Percentiles rank a stretch among this genome's conserved stretches.
Conservation (phyloP, 2,329 filamentous ascomycete species). For the Knufia petricola region DNA sequence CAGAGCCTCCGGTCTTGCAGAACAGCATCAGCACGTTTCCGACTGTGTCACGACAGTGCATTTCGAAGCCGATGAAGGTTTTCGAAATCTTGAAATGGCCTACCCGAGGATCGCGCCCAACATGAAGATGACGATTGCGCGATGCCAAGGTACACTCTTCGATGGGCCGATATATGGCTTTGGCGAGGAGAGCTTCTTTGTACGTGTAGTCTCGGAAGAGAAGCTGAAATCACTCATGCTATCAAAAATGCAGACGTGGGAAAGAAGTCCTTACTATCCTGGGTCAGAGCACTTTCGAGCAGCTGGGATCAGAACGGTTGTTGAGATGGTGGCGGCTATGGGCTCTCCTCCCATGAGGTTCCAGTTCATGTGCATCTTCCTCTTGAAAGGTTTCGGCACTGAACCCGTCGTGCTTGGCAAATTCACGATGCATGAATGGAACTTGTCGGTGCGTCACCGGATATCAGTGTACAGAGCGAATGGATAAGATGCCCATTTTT, state of each 20-base stretch:
- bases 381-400: neutral
- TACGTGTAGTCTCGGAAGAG: neutral
- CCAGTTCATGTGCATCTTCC: neutral
- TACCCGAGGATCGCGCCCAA: neutral
- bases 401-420: no score
- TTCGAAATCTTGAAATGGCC: no score
- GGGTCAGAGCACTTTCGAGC: neutral
- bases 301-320: neutral
- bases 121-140: neutral
- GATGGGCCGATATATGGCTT: conserved; percentile 1
- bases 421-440: no score
- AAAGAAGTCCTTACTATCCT: no score
- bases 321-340: neutral
- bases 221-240: neutral
- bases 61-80: no score
- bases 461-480: neutral
- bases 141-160: neutral
- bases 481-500: no score
- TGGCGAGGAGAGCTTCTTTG: neutral
- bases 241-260: neutral
- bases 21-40: no score
- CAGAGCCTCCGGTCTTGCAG: no score
- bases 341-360: neutral
- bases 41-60: no score
- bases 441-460: no score